phyloP scores from a whole-genome alignment of 257 asterid species.

The Oldenlandia corymbosa region DNA sequence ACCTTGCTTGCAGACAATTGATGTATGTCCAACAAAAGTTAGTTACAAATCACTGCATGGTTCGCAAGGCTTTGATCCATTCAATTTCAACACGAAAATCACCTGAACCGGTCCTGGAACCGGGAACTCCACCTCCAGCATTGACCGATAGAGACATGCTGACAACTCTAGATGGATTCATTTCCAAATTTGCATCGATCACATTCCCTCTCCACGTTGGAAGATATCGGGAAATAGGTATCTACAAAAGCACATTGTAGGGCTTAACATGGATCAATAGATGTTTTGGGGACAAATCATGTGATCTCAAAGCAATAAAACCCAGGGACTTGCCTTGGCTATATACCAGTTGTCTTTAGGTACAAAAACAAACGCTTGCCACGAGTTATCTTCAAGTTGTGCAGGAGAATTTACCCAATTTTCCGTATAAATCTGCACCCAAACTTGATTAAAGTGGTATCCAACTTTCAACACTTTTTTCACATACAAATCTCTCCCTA shows the following conservation, averaged over 20 bases:
- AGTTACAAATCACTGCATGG: constrained; percentile 20
- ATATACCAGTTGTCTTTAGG: constrained; percentile 90
- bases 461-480: no score
- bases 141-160: constrained; percentile 82
- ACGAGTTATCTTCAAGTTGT: constrained; percentile 95
- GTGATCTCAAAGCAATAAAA: constrained; percentile 1
- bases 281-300: neutral
- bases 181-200: constrained; percentile 75
- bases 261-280: neutral
- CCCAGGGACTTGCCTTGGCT: constrained; percentile 56
- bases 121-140: constrained; percentile 78
- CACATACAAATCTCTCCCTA: no score
- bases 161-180: constrained; percentile 82
- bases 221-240: constrained; percentile 75
- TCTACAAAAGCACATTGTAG: constrained; percentile 34
- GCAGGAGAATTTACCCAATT: constrained; percentile 99
- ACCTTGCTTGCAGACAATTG: neutral
- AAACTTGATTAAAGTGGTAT: constrained; percentile 11
- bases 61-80: constrained; percentile 88
- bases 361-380: constrained; percentile 90
- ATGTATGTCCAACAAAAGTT: neutral
- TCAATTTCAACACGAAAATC: constrained; percentile 71
- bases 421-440: constrained; percentile 83
- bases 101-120: constrained; percentile 72
- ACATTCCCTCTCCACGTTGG: constrained; percentile 97